Evolutionary conservation across 345 rosid species (phyloP).

Genomic region (Trapa incisa): DNA sequence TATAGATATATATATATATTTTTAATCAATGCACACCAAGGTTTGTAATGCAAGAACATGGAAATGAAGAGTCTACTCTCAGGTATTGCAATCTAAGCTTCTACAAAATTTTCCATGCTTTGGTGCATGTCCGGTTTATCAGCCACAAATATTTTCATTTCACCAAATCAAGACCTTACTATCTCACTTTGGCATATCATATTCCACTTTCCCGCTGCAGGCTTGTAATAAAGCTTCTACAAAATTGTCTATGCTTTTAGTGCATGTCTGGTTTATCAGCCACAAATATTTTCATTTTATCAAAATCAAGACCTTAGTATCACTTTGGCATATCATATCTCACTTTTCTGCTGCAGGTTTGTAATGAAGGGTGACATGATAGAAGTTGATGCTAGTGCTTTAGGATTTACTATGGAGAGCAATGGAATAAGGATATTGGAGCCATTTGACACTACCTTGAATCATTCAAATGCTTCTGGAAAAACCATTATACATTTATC

Average conservation of each 20-base stretch:
- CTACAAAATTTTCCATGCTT: not conserved
- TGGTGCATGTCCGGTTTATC: not conserved
- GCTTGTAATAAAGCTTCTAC: not conserved
- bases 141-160: not conserved
- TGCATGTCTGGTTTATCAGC: not conserved
- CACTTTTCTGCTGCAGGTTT: slow-evolving; percentile 34
- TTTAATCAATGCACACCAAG: not conserved
- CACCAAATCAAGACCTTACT: not conserved
- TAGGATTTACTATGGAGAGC: slow-evolving; percentile 93
- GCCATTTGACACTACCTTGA: slow-evolving; percentile 74
- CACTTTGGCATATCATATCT: not conserved
- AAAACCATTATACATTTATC: slow-evolving; percentile 61
- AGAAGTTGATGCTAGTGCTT: slow-evolving; percentile 68
- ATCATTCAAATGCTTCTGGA: slow-evolving; percentile 83
- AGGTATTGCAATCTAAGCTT: not conserved
- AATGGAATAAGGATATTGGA: slow-evolving; percentile 88
- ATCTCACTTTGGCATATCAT: not conserved
- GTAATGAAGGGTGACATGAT: slow-evolving; percentile 55
- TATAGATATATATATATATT: not conserved
- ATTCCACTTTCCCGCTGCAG: not conserved
- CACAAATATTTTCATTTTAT: not conserved
- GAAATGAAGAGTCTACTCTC: not conserved
- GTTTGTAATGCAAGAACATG: not conserved
- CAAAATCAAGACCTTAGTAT: not conserved
- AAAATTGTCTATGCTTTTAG: not conserved